Evolutionary conservation across 176 grass and related monocot species (phyloP).

Genomic region (Neostapfia colusana): DNA sequence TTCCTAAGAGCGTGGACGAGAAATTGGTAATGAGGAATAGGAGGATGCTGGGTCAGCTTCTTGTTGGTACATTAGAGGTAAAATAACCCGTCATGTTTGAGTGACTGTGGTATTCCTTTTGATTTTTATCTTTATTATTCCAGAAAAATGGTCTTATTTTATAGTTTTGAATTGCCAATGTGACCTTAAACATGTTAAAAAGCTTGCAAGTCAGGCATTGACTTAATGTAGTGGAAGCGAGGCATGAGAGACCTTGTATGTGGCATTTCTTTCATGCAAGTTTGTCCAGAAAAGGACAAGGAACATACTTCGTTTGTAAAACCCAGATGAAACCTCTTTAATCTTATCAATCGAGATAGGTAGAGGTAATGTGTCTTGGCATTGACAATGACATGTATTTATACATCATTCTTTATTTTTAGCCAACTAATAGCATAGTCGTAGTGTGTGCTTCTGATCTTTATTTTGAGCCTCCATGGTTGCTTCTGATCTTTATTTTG

Average conservation of each 20-base stretch:
- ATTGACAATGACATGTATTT: neutral
- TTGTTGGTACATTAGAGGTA: conserved; percentile 93
- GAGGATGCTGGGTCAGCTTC: conserved; percentile 96
- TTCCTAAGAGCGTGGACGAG: conserved; percentile 67
- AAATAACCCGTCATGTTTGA: conserved; percentile 10
- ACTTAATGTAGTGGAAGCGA: neutral
- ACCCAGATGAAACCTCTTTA: neutral
- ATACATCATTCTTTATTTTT: neutral
- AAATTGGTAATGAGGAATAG: conserved; percentile 85
- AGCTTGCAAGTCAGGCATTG: neutral
- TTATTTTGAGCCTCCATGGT: neutral
- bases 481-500: neutral
- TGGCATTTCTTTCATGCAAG: neutral
- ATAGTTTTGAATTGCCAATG: neutral
- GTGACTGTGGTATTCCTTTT: neutral
- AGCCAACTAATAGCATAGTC: neutral
- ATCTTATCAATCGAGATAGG: too few species aligned
- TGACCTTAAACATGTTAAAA: neutral
- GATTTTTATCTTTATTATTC: neutral
- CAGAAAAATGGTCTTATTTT: neutral
- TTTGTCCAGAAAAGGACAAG: neutral
- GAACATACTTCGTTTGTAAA: neutral
- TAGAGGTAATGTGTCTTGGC: neutral
- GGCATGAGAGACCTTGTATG: neutral
- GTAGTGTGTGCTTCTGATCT: too few species aligned